Percentiles rank a stretch among this genome's conserved stretches.
These are phyloP conservation scores for Candida sp. DNA, from an alignment of 1,139 yeast species.

Conservation along the genomic window DNA sequence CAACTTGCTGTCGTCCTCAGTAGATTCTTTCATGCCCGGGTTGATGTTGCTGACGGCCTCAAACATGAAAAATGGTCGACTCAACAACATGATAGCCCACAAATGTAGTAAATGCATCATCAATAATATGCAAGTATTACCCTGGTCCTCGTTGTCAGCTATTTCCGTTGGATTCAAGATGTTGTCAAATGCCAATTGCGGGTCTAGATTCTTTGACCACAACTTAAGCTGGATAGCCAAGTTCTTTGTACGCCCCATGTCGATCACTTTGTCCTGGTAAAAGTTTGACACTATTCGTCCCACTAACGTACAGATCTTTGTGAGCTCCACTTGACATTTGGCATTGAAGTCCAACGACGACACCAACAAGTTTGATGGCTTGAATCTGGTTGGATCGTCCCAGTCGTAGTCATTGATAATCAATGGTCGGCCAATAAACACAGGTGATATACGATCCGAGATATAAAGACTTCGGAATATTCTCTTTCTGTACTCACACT, in stretches of 20 bases:
- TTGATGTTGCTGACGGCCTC: constrained; percentile 15
- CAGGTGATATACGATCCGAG: constrained; percentile 42
- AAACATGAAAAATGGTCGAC: constrained; percentile 50
- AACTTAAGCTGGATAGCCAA: constrained; percentile 43
- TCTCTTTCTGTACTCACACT: constrained; percentile 29
- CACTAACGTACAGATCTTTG: constrained; percentile 22
- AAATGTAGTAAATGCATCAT: constrained; percentile 43
- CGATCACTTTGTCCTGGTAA: constrained; percentile 38
- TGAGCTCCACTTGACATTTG: constrained; percentile 19
- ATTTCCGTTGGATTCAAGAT: constrained; percentile 20
- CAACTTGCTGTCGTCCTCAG: constrained; percentile 12
- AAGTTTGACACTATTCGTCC: constrained; percentile 34
- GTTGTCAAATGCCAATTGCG: constrained; percentile 25
- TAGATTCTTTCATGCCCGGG: constrained; percentile 5
- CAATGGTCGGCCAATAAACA: constrained; percentile 45
- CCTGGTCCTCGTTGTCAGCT: constrained; percentile 15
- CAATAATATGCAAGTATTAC: constrained; percentile 27
- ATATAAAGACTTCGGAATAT: constrained; percentile 46
- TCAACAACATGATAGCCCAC: constrained; percentile 42
- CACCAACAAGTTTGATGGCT: constrained; percentile 4
- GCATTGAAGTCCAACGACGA: constrained; percentile 14
- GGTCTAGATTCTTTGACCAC: constrained; percentile 39
- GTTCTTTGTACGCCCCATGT: constrained; percentile 34
- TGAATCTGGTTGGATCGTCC: constrained; percentile 33
- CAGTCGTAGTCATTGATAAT: constrained; percentile 43